Evolutionary conservation across 495 filamentous ascomycete genomes (phyloP).

Genomic region (Cryomyces minteri): DNA sequence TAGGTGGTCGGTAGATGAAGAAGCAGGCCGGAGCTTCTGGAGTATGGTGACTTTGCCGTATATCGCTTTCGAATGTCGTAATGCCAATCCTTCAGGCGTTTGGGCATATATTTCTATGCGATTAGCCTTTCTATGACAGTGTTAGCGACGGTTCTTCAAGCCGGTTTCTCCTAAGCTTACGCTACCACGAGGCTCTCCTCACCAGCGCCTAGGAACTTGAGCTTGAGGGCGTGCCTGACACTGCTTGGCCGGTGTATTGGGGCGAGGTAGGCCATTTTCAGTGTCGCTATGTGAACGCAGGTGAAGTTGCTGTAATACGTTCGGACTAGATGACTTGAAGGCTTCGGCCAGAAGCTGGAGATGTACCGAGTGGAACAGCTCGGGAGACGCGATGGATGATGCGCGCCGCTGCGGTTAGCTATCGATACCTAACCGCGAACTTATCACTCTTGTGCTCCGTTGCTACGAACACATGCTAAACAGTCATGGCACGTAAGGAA

Average conservation of each 20-base stretch:
- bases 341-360: no score
- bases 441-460: no score
- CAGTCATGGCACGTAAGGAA: no score
- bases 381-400: no score
- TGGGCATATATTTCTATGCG: constrained; percentile 68
- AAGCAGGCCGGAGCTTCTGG: constrained; percentile 55
- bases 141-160: not conserved
- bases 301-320: no score
- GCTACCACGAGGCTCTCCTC: constrained; percentile 73
- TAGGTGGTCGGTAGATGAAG: constrained; percentile 63
- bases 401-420: no score
- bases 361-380: no score
- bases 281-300: no score
- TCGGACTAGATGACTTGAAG: no score
- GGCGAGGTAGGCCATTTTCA: constrained; percentile 75
- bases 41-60: constrained; percentile 79
- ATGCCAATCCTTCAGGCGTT: constrained; percentile 37
- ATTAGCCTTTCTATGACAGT: constrained; percentile 59
- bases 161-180: constrained; percentile 30
- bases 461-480: no score
- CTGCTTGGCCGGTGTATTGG: constrained; percentile 86
- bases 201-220: constrained; percentile 50
- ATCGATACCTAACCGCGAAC: no score
- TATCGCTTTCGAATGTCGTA: constrained; percentile 44
- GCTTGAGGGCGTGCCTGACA: constrained; percentile 69